phyloP scores from a whole-genome alignment of 1,139 yeast genomes.

The Sugiyamaella paludigena region DNA sequence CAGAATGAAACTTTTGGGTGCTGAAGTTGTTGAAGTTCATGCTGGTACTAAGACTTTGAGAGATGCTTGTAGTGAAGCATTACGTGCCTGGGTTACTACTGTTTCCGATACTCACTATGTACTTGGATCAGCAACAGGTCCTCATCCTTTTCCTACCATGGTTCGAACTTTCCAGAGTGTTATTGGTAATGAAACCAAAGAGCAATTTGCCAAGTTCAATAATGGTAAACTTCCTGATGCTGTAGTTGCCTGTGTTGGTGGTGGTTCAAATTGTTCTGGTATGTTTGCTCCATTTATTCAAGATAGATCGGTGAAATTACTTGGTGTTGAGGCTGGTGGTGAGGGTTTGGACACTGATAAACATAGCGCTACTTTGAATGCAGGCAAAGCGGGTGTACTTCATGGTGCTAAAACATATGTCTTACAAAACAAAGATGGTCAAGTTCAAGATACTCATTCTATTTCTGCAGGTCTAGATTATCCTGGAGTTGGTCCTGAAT shows the following conservation, averaged over 20 bases:
- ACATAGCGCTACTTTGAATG: slow-evolving; percentile 92
- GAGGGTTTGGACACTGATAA: slow-evolving; percentile 83
- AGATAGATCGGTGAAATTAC: slow-evolving; percentile 68
- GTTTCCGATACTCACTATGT: slow-evolving; percentile 85
- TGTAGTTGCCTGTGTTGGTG: slow-evolving; percentile 98
- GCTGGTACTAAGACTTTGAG: slow-evolving; percentile 95
- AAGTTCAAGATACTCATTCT: slow-evolving; percentile 95
- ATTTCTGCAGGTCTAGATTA: slow-evolving; percentile 98
- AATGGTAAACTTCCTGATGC: slow-evolving; percentile 86
- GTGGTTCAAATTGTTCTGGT: slow-evolving; percentile 97
- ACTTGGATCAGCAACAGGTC: slow-evolving; percentile 98
- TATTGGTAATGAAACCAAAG: slow-evolving; percentile 91
- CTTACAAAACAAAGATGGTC: slow-evolving; percentile 88
- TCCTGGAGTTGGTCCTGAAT: slow-evolving; percentile 99
- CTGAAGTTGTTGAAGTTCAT: slow-evolving; percentile 87
- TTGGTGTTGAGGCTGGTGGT: slow-evolving; percentile 99
- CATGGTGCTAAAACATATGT: slow-evolving; percentile 97
- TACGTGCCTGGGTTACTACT: slow-evolving; percentile 92
- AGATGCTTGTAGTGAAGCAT: slow-evolving; percentile 97
- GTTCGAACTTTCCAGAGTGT: slow-evolving; percentile 98
- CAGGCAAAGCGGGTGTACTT: slow-evolving; percentile 94
- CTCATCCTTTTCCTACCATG: slow-evolving; percentile 97
- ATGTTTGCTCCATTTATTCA: slow-evolving; percentile 92
- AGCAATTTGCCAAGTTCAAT: slow-evolving; percentile 77
- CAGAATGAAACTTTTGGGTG: slow-evolving; percentile 95